Base-by-base conservation (phyloP, 345 rosid species). In the Salix arbutifolia region DNA sequence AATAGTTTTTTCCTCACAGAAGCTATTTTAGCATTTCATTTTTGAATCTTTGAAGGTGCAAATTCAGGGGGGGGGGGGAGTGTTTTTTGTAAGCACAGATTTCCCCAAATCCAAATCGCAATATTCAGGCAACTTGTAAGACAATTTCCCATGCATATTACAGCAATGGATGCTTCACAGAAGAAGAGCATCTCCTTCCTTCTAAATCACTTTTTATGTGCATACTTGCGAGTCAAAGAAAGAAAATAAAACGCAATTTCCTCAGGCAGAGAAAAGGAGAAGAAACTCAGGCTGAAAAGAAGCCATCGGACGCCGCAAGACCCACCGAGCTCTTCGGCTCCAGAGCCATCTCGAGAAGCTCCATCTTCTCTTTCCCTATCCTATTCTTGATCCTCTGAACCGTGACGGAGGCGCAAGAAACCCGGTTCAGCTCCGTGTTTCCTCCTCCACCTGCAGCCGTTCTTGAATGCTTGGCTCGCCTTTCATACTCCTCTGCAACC, bases 401-500 rank as follows among this genome's bases (percentile, higher is more conserved):
- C 73, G 72, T 31, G 4, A 14, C 68, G 12, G 70, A 60, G 9
- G 65, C 35, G 13, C 8, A 23, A 12, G 82, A 74, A 69, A 42
- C 68, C 79, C 66, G 48, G 12, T 52, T 65, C 0, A 52, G n/a
- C 58, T 53, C 76, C 14, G 66, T 62, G 11, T 40, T 44, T 33
- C 21, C 53, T 4, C 65, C 82, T 17, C 11, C 77, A n/a, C 6
- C 74, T 2, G 12, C 69, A n/a, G 18, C 64, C 25, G 56, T 82
- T 67, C 75, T 76, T 44, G 80, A 79, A 9, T 72, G 46, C 83
- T 81, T 86, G 31, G 80, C 48, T 68, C 87, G 83, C 86, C 88
- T 87, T 42, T 86, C 94, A 42, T 90, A 83, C 77, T 90, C 94
- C 73, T 90, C 94, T 0, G 89, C 90, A 8, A 88, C 89, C 76